Evolutionary conservation across 805 yeast genomes (phyloP).

Genomic region (Saccharomycopsis schoenii): DNA sequence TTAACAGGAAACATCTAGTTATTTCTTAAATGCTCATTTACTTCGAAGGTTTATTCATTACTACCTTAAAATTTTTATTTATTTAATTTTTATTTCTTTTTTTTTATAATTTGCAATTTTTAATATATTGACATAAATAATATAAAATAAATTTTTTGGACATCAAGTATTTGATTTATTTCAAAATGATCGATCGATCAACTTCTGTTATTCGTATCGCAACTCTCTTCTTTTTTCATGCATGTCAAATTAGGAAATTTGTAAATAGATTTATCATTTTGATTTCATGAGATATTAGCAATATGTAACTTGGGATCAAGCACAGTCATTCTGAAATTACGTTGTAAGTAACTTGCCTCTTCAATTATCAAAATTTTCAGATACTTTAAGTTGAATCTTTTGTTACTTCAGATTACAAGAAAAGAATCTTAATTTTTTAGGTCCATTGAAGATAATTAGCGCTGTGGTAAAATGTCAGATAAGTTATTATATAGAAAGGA

Average conservation of each 20-base stretch:
- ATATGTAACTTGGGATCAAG: not conserved
- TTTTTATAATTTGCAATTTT: too few species aligned
- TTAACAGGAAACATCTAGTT: conserved; percentile 29
- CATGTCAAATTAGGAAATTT: not conserved
- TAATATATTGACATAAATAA: too few species aligned
- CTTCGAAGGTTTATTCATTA: not conserved
- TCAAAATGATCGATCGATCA: not conserved
- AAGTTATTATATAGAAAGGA: not conserved
- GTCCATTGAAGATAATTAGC: not conserved
- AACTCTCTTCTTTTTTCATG: not conserved
- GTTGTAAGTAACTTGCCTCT: too few species aligned
- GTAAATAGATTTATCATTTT: not conserved
- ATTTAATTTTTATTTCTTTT: not conserved
- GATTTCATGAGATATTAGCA: not conserved
- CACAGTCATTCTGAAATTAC: not conserved
- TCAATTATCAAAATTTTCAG: not conserved
- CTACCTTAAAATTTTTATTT: not conserved
- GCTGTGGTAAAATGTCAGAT: not conserved
- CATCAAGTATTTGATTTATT: too few species aligned
- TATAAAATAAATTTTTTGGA: too few species aligned
- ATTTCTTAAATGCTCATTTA: not conserved
- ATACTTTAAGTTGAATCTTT: too few species aligned
- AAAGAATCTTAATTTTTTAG: not conserved
- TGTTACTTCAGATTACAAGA: not conserved
- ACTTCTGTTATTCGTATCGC: too few species aligned